Evolutionary conservation across 352 stramenopile species (phyloP), one percentile per base, ranked within the genome.

Genomic region (Phytopythium boreale): DNA sequence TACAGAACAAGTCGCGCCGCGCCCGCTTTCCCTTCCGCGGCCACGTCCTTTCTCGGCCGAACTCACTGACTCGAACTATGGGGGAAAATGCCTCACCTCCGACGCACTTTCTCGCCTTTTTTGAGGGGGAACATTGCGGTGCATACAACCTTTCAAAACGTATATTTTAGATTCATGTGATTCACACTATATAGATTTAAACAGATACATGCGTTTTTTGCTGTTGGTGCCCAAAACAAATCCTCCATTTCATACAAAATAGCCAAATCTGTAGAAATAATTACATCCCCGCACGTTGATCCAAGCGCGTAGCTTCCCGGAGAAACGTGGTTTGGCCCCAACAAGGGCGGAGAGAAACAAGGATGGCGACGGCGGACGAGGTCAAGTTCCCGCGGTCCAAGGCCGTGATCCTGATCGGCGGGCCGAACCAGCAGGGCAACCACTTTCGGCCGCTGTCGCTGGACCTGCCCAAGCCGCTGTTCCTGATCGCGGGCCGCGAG

Each of bases 381-480:
- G 62, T 74, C 49, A 70, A 66, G 52, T 96, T 94, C 70, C 85
- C 85, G 47, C 72, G 72, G 39, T 92, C 84, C 52, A 96, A 95
- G 69, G 88, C 88, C 56, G 83, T 96, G 64, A 89, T 96, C 61
- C 81, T 96, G 62, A 89, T 96, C 62, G 88, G 88, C 47, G 88
- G 88, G 5, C 83, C 87, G 34, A 95, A 93, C 66, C 82, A 93
- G 67, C 86, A 91, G 69, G 85, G 85, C 60, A 93, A 94, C 66
- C 87, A 93, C 72, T 96, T 96, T 68, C 88, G 88, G 0, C 88
- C 88, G 59, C 79, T 96, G 34, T 95, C 85, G 43, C 71, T 96
- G 50, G 87, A 96, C 55, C 71, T 94, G 47, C 88, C 88, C 37
- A 96, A 95, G 71, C 88, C 88, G 37, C 74, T 96, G 8, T 96